Percentiles rank a stretch among this genome's conserved stretches.
Evolutionary conservation across 148 eudicot genomes (phyloP).

Genomic region (Rhododendron ferrugineum): DNA sequence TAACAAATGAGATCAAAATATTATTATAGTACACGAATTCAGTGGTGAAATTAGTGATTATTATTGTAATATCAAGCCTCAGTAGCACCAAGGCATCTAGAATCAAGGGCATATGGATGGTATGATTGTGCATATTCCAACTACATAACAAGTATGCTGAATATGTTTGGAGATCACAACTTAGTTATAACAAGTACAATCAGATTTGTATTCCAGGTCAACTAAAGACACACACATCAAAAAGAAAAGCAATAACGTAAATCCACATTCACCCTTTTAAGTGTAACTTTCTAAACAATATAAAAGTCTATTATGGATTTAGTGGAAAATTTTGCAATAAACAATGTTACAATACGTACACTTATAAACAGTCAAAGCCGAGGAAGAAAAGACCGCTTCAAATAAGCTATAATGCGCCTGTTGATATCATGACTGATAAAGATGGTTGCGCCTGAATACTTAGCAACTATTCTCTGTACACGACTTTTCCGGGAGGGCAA

Average conservation of each 20-base stretch:
- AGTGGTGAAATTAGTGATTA: not conserved
- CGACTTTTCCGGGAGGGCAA: not conserved
- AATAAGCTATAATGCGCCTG: not conserved
- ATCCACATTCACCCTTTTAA: not conserved
- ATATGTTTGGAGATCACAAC: not conserved
- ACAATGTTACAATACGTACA: no score
- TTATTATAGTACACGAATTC: not conserved
- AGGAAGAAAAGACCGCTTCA: no score
- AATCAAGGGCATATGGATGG: not conserved
- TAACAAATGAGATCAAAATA: slow-evolving; percentile 1
- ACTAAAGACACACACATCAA: not conserved
- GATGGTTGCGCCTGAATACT: not conserved
- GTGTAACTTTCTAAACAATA: not conserved
- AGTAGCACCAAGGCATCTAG: not conserved
- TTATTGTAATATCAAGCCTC: not conserved
- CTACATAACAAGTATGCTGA: not conserved
- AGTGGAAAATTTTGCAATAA: not conserved
- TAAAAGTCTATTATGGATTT: no score
- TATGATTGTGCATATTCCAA: not conserved
- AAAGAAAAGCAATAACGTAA: no score
- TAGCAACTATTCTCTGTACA: not conserved
- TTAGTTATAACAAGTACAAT: not conserved
- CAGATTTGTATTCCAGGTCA: not conserved
- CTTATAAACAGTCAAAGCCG: no score
- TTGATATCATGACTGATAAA: not conserved